These are phyloP conservation scores for Kwoniella shivajii DNA, from an alignment of 1,284 basidiomycete genomes.

Conservation along the genomic window DNA sequence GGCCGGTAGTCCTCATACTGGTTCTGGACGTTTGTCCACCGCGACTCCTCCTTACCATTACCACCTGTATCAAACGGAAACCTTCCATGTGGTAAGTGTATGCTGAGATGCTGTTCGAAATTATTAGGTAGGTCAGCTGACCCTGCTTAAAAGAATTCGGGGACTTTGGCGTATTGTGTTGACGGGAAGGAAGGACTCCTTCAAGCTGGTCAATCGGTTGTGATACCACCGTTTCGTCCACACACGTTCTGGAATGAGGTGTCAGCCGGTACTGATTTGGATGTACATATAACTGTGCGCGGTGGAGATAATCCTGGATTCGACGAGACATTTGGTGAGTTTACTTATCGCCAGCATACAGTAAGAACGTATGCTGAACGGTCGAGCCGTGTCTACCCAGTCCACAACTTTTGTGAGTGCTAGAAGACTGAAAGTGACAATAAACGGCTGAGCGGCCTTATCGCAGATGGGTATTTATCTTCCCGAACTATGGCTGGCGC, in stretches of 20 bases:
- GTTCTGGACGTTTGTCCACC: slow-evolving; percentile 30
- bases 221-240: slow-evolving; percentile 37
- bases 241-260: slow-evolving; percentile 50
- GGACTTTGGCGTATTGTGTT: slow-evolving; percentile 45
- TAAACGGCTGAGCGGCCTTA: not conserved
- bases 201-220: slow-evolving; percentile 36
- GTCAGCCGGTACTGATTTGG: slow-evolving; percentile 34
- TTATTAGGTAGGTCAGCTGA: not conserved
- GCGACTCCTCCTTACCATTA: slow-evolving; percentile 49
- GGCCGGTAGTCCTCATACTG: slow-evolving; percentile 35
- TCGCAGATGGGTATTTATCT: slow-evolving; percentile 32
- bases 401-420: slow-evolving; percentile 40
- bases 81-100: slow-evolving; percentile 39
- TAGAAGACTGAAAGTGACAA: not conserved
- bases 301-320: slow-evolving; percentile 46
- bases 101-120: too few species aligned
- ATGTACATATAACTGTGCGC: slow-evolving; percentile 41
- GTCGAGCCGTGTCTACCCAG: too few species aligned
- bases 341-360: not conserved
- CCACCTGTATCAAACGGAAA: slow-evolving; percentile 45
- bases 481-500: slow-evolving; percentile 31
- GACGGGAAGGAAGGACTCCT: slow-evolving; percentile 44
- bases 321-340: slow-evolving; percentile 43
- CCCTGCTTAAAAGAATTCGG: slow-evolving; percentile 22
- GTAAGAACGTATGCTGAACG: not conserved